phyloP scores from a whole-genome alignment of 2,329 filamentous ascomycete species.

The Beauveria medogensis region DNA sequence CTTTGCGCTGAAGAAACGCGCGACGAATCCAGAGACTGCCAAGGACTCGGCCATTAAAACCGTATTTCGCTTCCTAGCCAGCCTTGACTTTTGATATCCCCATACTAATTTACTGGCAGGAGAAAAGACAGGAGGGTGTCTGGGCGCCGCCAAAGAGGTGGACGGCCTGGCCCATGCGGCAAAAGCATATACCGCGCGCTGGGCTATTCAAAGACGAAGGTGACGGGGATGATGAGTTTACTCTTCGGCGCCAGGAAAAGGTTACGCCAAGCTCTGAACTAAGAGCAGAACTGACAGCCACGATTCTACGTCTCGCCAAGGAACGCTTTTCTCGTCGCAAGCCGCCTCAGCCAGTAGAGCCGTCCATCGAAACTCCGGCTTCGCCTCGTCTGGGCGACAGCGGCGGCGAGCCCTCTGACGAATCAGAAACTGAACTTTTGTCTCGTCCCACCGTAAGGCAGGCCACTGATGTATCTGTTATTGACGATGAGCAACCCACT shows the following conservation, averaged over 20 bases:
- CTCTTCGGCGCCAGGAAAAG: constrained; percentile 35
- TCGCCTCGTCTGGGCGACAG: constrained; percentile 7
- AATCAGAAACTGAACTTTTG: background rate
- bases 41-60: constrained; percentile 21
- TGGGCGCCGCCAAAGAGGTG: constrained; percentile 55
- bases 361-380: constrained; percentile 17
- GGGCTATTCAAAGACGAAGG: constrained; percentile 39
- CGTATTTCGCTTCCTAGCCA: constrained; percentile 16
- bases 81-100: background rate
- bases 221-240: constrained; percentile 44
- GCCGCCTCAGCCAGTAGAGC: background rate
- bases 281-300: constrained; percentile 61
- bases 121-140: constrained; percentile 21
- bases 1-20: constrained; percentile 52
- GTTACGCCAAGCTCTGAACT: constrained; percentile 51
- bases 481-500: background rate
- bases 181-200: constrained; percentile 51
- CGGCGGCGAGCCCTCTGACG: background rate
- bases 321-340: constrained; percentile 43
- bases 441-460: background rate
- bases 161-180: constrained; percentile 78
- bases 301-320: constrained; percentile 59
- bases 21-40: constrained; percentile 19
- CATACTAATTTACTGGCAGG: constrained; percentile 15
- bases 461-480: background rate